A percentile compares a stretch with the other conserved stretches of the same genome.
phyloP scores from a whole-genome alignment of 2,329 filamentous ascomycete species.

The Fusarium sacchari region DNA sequence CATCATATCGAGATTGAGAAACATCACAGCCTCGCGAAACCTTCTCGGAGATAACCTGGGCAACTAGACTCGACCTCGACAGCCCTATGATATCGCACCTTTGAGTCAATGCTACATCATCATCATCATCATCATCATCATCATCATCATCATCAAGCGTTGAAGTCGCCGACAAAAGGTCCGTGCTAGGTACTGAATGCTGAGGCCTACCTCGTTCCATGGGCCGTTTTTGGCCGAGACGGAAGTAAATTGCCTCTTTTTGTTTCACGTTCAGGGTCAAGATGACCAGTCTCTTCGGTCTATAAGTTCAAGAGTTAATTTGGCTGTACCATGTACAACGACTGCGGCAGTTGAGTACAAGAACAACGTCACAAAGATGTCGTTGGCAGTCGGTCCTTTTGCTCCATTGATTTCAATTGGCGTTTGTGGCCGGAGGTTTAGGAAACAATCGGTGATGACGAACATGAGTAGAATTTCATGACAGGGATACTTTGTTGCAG shows the following conservation, averaged over 20 bases:
- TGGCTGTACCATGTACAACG: conserved; percentile 3
- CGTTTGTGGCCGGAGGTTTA: neutral
- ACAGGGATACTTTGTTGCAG: conserved; percentile 11
- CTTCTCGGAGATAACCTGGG: neutral
- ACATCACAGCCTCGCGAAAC: conserved; percentile 5
- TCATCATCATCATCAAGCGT: neutral
- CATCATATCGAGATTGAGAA: neutral
- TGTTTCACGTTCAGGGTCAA: conserved; percentile 22
- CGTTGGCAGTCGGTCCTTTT: neutral
- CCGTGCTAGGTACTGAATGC: conserved; percentile 6
- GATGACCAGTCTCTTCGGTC: conserved; percentile 30
- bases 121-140: no score
- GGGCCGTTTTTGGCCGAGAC: neutral
- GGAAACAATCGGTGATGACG: neutral
- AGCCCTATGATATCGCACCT: conserved; percentile 20
- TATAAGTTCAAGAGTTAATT: conserved; percentile 7
- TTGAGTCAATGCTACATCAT: conserved; percentile 9
- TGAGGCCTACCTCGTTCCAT: conserved; percentile 6
- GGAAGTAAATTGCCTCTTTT: conserved; percentile 1
- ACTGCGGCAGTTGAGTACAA: conserved; percentile 2
- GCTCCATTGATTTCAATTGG: neutral
- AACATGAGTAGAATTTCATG: neutral
- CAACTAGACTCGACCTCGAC: conserved; percentile 3
- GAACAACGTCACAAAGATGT: conserved; percentile 13
- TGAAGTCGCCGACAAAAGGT: neutral